Evolutionary conservation across 2,329 filamentous ascomycete genomes (phyloP).

Genomic region (Sporothrix brasiliensis): DNA sequence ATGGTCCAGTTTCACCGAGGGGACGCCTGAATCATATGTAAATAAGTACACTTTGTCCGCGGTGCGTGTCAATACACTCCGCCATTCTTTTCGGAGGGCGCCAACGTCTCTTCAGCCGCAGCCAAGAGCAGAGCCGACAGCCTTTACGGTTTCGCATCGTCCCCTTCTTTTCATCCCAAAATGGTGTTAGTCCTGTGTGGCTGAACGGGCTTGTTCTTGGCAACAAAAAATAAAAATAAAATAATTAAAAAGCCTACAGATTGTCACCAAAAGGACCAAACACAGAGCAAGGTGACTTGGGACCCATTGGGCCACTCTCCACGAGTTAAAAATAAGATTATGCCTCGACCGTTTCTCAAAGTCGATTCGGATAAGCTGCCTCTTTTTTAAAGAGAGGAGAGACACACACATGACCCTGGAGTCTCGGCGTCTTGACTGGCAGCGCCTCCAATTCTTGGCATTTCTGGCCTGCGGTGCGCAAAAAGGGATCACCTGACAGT

Average conservation of each 20-base stretch:
- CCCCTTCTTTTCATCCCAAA: neutral
- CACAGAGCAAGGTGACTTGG: too few species aligned
- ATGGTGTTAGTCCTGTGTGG: too few species aligned
- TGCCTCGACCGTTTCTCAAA: neutral
- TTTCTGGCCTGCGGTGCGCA: neutral
- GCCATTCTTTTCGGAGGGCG: neutral
- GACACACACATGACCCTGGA: neutral
- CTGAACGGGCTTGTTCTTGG: too few species aligned
- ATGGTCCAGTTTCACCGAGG: neutral
- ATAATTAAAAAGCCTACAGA: too few species aligned
- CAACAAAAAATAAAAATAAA: too few species aligned
- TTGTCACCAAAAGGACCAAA: too few species aligned
- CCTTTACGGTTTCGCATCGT: neutral
- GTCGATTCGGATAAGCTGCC: neutral
- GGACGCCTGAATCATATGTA: neutral
- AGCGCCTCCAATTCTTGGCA: conserved; percentile 13
- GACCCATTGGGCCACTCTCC: too few species aligned
- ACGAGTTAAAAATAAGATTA: neutral
- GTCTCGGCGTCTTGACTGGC: neutral
- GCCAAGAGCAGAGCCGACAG: neutral
- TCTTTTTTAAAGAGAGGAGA: neutral
- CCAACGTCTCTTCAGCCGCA: neutral
- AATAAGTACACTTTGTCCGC: neutral
- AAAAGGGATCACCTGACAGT: too few species aligned
- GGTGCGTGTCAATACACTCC: neutral